These are phyloP conservation scores for Fomitopsis palustris DNA, from an alignment of 1,284 basidiomycete species.

Conservation along the genomic window DNA sequence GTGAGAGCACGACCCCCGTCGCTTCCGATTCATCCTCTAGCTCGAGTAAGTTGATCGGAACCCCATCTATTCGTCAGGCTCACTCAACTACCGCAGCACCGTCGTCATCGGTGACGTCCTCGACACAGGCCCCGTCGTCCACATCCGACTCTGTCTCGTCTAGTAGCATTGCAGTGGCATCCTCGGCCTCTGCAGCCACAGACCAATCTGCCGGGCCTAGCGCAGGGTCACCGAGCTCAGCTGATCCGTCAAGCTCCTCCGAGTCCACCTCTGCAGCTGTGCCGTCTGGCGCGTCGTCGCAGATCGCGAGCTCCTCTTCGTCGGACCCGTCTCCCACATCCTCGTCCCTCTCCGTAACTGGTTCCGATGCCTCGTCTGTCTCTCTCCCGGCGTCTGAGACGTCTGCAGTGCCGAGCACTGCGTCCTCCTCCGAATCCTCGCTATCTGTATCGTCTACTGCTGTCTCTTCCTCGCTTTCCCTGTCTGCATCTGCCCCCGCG, in stretches of 20 bases:
- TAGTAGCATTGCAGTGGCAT: neutral
- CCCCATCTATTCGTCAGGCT: neutral
- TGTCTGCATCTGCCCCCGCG: neutral
- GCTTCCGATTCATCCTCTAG: neutral
- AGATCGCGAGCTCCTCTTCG: neutral
- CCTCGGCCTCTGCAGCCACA: neutral
- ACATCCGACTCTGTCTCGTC: neutral
- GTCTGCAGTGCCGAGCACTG: neutral
- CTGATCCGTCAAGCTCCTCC: constrained; percentile 1
- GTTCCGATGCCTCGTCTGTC: neutral
- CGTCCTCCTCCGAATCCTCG: neutral
- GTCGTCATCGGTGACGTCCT: neutral
- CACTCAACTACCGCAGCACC: neutral
- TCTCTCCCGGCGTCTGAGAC: neutral
- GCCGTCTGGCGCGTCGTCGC: neutral
- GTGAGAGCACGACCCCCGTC: neutral
- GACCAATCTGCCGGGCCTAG: neutral
- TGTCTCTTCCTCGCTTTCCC: neutral
- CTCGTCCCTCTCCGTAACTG: neutral
- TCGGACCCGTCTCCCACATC: neutral
- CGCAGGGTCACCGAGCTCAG: neutral
- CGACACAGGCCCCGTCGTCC: too few relatives aligned
- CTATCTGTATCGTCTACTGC: neutral
- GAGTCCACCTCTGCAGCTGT: neutral
- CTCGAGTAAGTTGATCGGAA: neutral